Base-by-base conservation (phyloP, 1,139 yeast species). In the Ashbya aceris region DNA sequence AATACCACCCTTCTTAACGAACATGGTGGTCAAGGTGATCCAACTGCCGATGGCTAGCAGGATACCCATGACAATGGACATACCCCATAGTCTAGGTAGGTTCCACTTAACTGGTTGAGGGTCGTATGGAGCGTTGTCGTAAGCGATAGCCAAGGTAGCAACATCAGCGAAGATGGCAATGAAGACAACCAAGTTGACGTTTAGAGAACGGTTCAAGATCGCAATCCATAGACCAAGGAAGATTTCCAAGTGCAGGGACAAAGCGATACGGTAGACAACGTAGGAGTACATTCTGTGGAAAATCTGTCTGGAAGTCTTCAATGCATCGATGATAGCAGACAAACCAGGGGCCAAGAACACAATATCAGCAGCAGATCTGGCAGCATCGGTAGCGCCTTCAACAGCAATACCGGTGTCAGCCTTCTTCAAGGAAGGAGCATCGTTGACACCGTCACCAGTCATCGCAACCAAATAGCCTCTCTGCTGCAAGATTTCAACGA, bases 401-500 rank as follows among this genome's bases (percentile, higher is more conserved):
- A 85, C 95, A 66, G 95, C 95, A 74, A 85, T 85, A 82, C 95
- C 95, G 60, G 94, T 83, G 70, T 85, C 95, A 68, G 95, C 94
- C 75, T 84, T 84, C 83, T 85, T 85, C 72, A 85, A 78, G 55
- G 95, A 85, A 66, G 95, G 95, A 61, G 95, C 95, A 73, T 85
- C 95, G 73, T 85, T 85, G 67, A 85, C 95, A 80, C 95, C 95
- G 68, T 85, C 95, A 82, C 95, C 95, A 76, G 95, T 85, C 95
- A 85, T 85, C 69, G 95, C 95, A 74, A 84, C 94, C 71, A 85
- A 78, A 79, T 83, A 83, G 71, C 95, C 95, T 76, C 95, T 78
- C 64, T 80, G 76, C 52, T 56, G 61, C 51, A 56, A 45, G 43
- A 55, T 56, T 50, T 56, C 60, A 69, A 84, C 94, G 56, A 87